Base-by-base conservation (phyloP, 768 basidiomycete genomes). In the Boletus rubropictus region DNA sequence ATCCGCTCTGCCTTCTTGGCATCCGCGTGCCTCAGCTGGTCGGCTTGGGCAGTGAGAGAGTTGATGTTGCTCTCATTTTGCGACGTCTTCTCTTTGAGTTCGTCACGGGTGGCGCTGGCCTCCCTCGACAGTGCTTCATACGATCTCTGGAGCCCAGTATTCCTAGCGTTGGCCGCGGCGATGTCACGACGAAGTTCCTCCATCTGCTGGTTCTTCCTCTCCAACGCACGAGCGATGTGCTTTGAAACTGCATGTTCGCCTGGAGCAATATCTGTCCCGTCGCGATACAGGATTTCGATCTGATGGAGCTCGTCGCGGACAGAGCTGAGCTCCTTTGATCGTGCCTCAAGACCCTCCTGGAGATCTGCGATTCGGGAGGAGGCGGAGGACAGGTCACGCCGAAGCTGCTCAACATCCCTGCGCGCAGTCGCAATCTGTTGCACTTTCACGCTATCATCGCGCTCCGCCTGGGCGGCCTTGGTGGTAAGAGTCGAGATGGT, bases 141-240 rank as follows among this genome's bases (percentile, higher is more conserved):
- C 18, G 17, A 42, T n/a, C 9, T 45, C 36, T 49, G 43, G 21
- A 53, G 33, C n/a, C 42, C 40, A 1, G 33, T 28, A 5, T 46
- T 42, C 37, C 37, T 41, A 43, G 51, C 35, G 12, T 41, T 45
- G 11, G 37, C 22, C 1, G 2, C 17, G 2, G 12, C 25, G 11
- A 54, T 38, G 14, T 40, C 37, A 10, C 9, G 17, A 29, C 44
- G 41, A 46, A 54, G 54, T n/a, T 43, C 34, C 8, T 28, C 24
- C 18, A 52, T 37, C n/a, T 37, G 8, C 11, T 41, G 24, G 7
- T 43, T 25, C 36, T 42, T 51, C 18, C 42, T 20, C 17, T 41
- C 17, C 35, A 45, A 15, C 2, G 29, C 48, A 11, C 1, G 11
- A 14, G 27, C 18, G n/a, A 52, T 38, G 8, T 24, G 20, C 17